phyloP scores from a whole-genome alignment of 352 stramenopile genomes.

The Pythium chondricola region DNA sequence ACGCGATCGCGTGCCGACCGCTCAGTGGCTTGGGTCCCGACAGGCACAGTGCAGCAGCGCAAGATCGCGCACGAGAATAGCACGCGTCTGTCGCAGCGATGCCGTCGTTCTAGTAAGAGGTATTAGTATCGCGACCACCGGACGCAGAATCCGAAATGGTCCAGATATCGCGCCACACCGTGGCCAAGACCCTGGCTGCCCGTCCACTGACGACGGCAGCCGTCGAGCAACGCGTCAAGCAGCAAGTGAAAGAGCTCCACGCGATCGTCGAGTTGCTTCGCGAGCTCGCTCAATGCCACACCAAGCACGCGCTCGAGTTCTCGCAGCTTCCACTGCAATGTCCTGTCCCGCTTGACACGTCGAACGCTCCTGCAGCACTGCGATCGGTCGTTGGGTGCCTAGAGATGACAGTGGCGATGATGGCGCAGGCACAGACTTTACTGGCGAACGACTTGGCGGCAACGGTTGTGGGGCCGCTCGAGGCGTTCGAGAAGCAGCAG shows the following conservation, averaged over 20 bases:
- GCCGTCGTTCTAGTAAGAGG: too few relatives aligned
- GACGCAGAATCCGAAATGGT: too few relatives aligned
- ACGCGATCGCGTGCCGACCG: too few relatives aligned
- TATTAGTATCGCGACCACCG: too few relatives aligned
- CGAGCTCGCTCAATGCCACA: slow-evolving; percentile 26
- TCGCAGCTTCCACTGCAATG: slow-evolving; percentile 20
- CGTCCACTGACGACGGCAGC: slow-evolving; percentile 1
- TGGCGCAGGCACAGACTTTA: slow-evolving; percentile 11
- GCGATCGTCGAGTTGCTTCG: slow-evolving; percentile 22
- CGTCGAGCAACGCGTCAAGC: slow-evolving; percentile 27
- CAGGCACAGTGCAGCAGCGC: not conserved
- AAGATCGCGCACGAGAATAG: not conserved
- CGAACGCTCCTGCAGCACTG: slow-evolving; percentile 12
- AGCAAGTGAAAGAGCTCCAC: slow-evolving; percentile 25
- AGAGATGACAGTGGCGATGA: slow-evolving; percentile 21
- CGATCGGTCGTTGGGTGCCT: slow-evolving; percentile 20
- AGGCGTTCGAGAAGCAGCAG: slow-evolving; percentile 32
- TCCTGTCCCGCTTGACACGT: slow-evolving; percentile 1
- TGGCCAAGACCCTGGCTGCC: too few relatives aligned
- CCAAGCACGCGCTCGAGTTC: slow-evolving; percentile 30
- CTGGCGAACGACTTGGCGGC: slow-evolving; percentile 25
- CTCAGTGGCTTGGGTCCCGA: not conserved
- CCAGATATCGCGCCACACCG: too few relatives aligned
- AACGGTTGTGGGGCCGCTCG: slow-evolving; percentile 24
- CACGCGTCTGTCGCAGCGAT: too few relatives aligned